phyloP scores from a whole-genome alignment of 805 yeast genomes.

The Jamesozyma hellenica region DNA sequence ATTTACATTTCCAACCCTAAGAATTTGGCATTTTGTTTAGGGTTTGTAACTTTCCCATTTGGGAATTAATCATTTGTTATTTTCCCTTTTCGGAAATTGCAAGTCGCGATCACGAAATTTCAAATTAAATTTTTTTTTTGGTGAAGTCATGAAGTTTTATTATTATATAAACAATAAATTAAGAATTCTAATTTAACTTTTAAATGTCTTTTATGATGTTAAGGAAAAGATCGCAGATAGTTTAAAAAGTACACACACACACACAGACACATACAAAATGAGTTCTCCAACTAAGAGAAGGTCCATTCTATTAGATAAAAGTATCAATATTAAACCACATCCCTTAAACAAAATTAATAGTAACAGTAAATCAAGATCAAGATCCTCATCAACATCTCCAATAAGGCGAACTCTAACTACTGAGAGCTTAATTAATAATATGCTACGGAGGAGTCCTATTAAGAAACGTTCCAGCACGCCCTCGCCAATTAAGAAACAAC shows the following conservation, averaged over 20 bases:
- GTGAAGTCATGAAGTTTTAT: background rate
- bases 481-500: conserved; percentile 1
- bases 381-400: conserved; percentile 2
- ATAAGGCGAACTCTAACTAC: conserved; percentile 1
- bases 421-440: background rate
- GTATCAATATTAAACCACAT: conserved; percentile 9
- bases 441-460: background rate
- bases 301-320: conserved; percentile 16
- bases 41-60: background rate
- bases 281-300: conserved; percentile 18
- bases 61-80: background rate
- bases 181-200: too few relatives aligned
- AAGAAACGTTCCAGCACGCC: conserved; percentile 1
- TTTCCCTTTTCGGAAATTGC: background rate
- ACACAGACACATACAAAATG: conserved; percentile 4
- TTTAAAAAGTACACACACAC: too few relatives aligned
- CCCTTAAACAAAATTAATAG: background rate
- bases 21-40: background rate
- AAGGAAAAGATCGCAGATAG: too few relatives aligned
- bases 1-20: background rate
- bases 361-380: conserved; percentile 1
- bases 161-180: background rate
- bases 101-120: background rate
- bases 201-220: too few relatives aligned
- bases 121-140: background rate